Conservation (phyloP, 2,329 filamentous ascomycete species). For the Fusarium humuli region DNA sequence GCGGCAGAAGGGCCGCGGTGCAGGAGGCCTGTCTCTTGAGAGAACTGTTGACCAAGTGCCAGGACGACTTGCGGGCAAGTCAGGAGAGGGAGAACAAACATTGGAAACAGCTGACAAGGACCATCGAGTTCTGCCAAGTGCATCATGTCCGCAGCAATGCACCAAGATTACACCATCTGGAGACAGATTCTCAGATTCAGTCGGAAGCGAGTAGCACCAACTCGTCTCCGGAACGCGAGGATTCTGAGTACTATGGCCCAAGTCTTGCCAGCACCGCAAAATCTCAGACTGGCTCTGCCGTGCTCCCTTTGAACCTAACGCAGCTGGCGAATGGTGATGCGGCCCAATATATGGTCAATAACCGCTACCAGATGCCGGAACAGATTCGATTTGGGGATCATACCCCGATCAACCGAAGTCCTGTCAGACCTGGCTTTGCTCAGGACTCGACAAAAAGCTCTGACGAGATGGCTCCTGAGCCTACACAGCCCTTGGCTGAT, state of each 20-base stretch:
- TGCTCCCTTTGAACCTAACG: not conserved
- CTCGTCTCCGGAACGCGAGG: not conserved
- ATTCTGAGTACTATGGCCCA: not conserved
- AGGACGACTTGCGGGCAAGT: not conserved
- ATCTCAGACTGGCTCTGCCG: not conserved
- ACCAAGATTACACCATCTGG: not conserved
- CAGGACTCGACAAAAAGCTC: not conserved
- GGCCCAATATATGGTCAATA: not conserved
- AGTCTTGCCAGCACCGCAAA: not conserved
- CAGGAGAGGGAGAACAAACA: not conserved
- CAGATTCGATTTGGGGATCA: not conserved
- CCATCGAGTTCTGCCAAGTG: not conserved
- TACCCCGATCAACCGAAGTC: not conserved
- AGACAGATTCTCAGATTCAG: not conserved
- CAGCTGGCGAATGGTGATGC: not conserved
- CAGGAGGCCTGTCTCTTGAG: not conserved
- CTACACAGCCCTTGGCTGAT: not conserved
- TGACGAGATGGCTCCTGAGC: not conserved
- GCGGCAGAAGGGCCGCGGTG: not conserved
- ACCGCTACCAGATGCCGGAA: not conserved
- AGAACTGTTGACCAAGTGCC: not conserved
- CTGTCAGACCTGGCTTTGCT: not conserved
- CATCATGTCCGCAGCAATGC: not conserved
- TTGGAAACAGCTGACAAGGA: not conserved
- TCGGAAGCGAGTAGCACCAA: not conserved